These are phyloP conservation scores for Anastatica hierochuntica DNA, from an alignment of 345 rosid genomes.

Conservation along the genomic window DNA sequence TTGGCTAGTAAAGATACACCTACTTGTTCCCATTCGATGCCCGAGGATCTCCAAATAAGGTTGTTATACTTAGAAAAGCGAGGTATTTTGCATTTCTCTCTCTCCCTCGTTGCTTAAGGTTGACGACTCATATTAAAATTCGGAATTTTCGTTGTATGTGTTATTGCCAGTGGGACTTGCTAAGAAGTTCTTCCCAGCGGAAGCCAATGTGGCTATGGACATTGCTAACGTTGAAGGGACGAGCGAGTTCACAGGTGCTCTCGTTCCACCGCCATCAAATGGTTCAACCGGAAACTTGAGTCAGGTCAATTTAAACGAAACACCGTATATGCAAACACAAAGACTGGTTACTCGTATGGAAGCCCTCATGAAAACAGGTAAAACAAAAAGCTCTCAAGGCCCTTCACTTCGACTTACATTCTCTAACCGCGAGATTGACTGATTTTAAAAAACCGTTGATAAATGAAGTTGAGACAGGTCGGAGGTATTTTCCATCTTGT, in stretches of 20 bases:
- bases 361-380: conserved; percentile 92
- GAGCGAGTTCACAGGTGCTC: conserved; percentile 50
- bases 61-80: conserved; percentile 84
- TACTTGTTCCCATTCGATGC: conserved; percentile 36
- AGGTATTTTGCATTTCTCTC: conserved; percentile 41
- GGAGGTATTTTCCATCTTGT: conserved; percentile 76
- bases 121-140: neutral
- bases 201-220: conserved; percentile 93
- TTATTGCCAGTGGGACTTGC: conserved; percentile 73
- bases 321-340: conserved; percentile 59
- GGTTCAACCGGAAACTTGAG: conserved; percentile 52
- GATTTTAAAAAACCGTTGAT: neutral
- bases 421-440: neutral
- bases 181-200: conserved; percentile 66
- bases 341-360: conserved; percentile 64
- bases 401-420: neutral
- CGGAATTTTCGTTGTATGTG: conserved; percentile 4
- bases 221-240: conserved; percentile 68
- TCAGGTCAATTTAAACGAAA: conserved; percentile 87
- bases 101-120: conserved; percentile 4
- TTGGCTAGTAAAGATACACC: conserved; percentile 41
- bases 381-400: neutral
- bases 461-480: conserved; percentile 73
- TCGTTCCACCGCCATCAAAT: conserved; percentile 41
- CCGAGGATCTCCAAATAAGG: conserved; percentile 84